These are phyloP conservation scores for Wickerhamiella lipophila DNA, from an alignment of 805 yeast genomes.

Conservation along the genomic window DNA sequence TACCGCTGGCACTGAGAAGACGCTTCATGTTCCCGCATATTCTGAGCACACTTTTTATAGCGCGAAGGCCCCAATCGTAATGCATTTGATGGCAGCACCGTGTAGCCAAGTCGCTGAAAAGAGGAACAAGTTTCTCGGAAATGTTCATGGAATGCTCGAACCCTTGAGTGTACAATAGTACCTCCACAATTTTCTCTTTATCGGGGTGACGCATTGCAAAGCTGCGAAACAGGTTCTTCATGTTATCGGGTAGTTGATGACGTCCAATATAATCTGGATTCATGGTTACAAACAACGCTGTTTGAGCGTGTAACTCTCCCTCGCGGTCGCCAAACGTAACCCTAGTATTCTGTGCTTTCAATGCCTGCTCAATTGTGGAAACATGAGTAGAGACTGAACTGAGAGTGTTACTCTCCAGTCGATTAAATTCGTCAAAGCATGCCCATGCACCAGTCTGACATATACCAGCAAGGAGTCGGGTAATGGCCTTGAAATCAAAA, in stretches of 20 bases:
- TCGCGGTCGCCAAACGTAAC: slow-evolving; percentile 23
- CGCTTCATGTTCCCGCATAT: slow-evolving; percentile 41
- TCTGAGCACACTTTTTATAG: slow-evolving; percentile 54
- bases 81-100: slow-evolving; percentile 46
- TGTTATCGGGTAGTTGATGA: slow-evolving; percentile 68
- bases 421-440: slow-evolving; percentile 89
- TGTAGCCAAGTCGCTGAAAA: slow-evolving; percentile 38
- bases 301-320: slow-evolving; percentile 18
- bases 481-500: slow-evolving; percentile 68
- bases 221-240: slow-evolving; percentile 64
- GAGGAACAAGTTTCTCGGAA: slow-evolving; percentile 39
- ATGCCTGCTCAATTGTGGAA: slow-evolving; percentile 51
- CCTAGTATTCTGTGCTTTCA: slow-evolving; percentile 21
- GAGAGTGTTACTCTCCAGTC: slow-evolving; percentile 55
- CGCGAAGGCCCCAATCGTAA: slow-evolving; percentile 83
- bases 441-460: slow-evolving; percentile 86
- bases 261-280: slow-evolving; percentile 85
- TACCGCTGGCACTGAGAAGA: background rate
- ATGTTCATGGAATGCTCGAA: slow-evolving; percentile 38
- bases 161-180: slow-evolving; percentile 60
- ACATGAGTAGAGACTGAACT: slow-evolving; percentile 79
- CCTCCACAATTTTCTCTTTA: slow-evolving; percentile 51
- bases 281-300: slow-evolving; percentile 77
- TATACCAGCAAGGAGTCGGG: slow-evolving; percentile 64
- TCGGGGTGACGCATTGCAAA: slow-evolving; percentile 70